Conservation (phyloP, 2,329 filamentous ascomycete genomes). For the Laburnicola sp. region DNA sequence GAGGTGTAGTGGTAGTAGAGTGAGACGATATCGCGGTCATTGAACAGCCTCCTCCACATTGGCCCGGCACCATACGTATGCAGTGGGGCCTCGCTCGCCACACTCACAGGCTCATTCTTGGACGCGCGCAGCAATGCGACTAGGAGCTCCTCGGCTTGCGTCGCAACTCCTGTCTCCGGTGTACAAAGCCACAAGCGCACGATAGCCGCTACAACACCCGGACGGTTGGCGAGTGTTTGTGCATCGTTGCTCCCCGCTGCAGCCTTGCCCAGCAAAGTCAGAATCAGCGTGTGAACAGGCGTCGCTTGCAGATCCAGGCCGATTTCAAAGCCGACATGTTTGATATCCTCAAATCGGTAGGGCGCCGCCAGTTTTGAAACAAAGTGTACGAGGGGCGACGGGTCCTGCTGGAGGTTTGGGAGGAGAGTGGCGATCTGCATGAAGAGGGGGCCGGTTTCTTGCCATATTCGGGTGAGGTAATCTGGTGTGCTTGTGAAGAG, state of each 20-base stretch:
- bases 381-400: slow-evolving; percentile 58
- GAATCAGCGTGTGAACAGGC: slow-evolving; percentile 59
- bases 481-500: slow-evolving; percentile 45
- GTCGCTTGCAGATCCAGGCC: slow-evolving; percentile 55
- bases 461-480: slow-evolving; percentile 32
- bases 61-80: slow-evolving; percentile 44
- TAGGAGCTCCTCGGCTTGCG: slow-evolving; percentile 57
- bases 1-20: slow-evolving; percentile 61
- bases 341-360: slow-evolving; percentile 45
- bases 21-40: slow-evolving; percentile 61
- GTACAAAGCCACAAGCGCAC: slow-evolving; percentile 63
- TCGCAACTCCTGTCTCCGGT: slow-evolving; percentile 58
- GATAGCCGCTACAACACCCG: slow-evolving; percentile 58
- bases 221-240: slow-evolving; percentile 60
- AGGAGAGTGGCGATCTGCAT: slow-evolving; percentile 55
- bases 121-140: slow-evolving; percentile 56
- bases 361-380: slow-evolving; percentile 55
- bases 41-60: slow-evolving; percentile 65
- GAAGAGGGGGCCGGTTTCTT: slow-evolving; percentile 42
- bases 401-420: slow-evolving; percentile 60
- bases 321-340: slow-evolving; percentile 58
- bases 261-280: slow-evolving; percentile 62
- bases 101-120: slow-evolving; percentile 47
- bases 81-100: slow-evolving; percentile 30
- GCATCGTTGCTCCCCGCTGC: slow-evolving; percentile 56